Evolutionary conservation across 164 flowering plant species (phyloP).

Genomic region (Berberis vulgaris): DNA sequence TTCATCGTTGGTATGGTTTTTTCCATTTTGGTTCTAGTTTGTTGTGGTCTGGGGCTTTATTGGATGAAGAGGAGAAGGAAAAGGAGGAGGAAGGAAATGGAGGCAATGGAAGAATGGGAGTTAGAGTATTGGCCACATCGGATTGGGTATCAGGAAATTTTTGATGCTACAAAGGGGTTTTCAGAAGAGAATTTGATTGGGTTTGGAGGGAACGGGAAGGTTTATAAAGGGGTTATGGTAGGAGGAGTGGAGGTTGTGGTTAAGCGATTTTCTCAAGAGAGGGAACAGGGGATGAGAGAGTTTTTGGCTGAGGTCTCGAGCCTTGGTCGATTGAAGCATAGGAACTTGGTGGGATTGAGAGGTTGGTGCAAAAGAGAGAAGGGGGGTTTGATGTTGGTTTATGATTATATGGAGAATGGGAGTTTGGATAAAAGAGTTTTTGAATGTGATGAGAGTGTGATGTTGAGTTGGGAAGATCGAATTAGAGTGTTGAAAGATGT

Average conservation of each 20-base stretch:
- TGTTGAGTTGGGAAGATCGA: constrained; percentile 32
- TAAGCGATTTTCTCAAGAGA: constrained; percentile 28
- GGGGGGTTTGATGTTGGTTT: constrained; percentile 29
- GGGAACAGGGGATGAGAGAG: constrained; percentile 25
- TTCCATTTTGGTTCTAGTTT: constrained; percentile 3
- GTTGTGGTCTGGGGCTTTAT: background rate
- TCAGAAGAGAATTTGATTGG: constrained; percentile 30
- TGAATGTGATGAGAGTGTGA: constrained; percentile 17
- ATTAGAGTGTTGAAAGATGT: constrained; percentile 30
- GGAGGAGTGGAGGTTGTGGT: constrained; percentile 32
- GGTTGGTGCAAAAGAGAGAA: constrained; percentile 42
- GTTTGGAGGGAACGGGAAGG: constrained; percentile 39
- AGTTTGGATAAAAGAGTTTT: constrained; percentile 39
- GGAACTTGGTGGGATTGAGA: constrained; percentile 35
- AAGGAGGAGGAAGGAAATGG: constrained; percentile 5
- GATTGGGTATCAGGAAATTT: constrained; percentile 27
- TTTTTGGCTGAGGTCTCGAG: constrained; percentile 46
- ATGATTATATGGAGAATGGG: constrained; percentile 46
- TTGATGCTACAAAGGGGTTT: constrained; percentile 30
- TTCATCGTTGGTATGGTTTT: constrained; percentile 22
- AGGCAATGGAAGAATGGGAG: constrained; percentile 42
- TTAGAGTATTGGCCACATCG: constrained; percentile 48
- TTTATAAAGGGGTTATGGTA: constrained; percentile 30
- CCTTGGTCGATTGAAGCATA: constrained; percentile 41
- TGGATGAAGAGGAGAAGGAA: constrained; percentile 8